Evolutionary conservation across 176 grass and related monocot species (phyloP).

Genomic region (Phoenix roebelenii): DNA sequence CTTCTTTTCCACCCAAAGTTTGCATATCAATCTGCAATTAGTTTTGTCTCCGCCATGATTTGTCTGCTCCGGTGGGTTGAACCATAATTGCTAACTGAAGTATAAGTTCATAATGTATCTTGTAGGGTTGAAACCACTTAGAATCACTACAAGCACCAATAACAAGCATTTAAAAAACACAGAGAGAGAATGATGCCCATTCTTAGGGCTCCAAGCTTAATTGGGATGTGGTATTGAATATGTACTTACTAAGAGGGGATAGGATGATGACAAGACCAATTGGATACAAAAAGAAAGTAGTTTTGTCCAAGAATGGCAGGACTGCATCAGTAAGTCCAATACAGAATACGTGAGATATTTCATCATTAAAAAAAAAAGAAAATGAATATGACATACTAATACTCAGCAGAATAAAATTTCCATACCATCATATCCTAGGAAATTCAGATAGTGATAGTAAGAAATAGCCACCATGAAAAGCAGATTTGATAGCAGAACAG

Average conservation of each 20-base stretch:
- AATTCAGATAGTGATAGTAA: constrained; percentile 97
- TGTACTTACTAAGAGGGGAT: constrained; percentile 82
- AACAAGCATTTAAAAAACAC: background rate
- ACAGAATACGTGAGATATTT: background rate
- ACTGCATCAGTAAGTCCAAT: constrained; percentile 33
- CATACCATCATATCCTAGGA: constrained; percentile 98
- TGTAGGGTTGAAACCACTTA: constrained; percentile 83
- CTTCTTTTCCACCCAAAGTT: constrained; percentile 11
- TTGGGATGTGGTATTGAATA: background rate
- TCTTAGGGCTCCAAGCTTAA: background rate
- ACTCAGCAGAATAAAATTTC: constrained; percentile 1
- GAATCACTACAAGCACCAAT: constrained; percentile 50
- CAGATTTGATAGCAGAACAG: constrained; percentile 72
- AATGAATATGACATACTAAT: background rate
- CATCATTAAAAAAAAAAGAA: background rate
- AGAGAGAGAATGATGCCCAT: constrained; percentile 6
- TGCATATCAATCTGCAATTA: constrained; percentile 40
- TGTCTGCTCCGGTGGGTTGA: background rate
- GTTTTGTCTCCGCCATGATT: constrained; percentile 15
- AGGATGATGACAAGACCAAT: constrained; percentile 84
- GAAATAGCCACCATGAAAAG: constrained; percentile 80
- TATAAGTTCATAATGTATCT: constrained; percentile 89
- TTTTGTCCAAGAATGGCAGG: constrained; percentile 86
- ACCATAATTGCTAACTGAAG: constrained; percentile 32
- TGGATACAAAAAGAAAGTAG: constrained; percentile 96